A percentile compares a stretch with the other conserved stretches of the same genome.
Conservation (phyloP, 2,329 filamentous ascomycete genomes). For the Neurospora sp. region DNA sequence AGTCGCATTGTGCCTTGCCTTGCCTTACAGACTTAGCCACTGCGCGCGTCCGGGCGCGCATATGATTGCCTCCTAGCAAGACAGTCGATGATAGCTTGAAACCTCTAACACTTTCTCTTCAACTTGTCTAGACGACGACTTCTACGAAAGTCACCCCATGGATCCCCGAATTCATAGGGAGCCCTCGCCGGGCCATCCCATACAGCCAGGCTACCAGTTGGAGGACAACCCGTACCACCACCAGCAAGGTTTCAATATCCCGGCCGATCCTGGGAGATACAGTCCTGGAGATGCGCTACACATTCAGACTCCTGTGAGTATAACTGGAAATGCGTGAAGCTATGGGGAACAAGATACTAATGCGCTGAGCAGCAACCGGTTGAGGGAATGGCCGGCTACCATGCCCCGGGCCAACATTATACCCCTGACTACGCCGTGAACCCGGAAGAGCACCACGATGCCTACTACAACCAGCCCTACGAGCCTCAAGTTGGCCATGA, state of each 20-base stretch:
- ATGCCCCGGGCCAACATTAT: constrained; percentile 36
- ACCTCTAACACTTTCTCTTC: constrained; percentile 9
- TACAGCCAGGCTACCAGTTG: constrained; percentile 69
- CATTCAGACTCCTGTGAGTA: constrained; percentile 73
- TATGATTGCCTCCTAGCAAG: background rate
- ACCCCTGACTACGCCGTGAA: constrained; percentile 61
- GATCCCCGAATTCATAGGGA: constrained; percentile 48
- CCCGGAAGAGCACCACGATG: constrained; percentile 78
- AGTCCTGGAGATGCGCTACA: constrained; percentile 68
- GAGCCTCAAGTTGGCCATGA: constrained; percentile 41
- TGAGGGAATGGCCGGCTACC: constrained; percentile 36
- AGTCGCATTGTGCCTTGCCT: constrained; percentile 10
- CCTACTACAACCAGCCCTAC: constrained; percentile 78
- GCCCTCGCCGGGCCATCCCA: constrained; percentile 67
- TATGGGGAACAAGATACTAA: constrained; percentile 7
- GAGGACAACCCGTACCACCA: constrained; percentile 64
- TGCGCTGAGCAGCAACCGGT: constrained; percentile 36
- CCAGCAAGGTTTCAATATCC: constrained; percentile 56
- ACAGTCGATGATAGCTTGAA: constrained; percentile 1
- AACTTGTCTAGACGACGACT: constrained; percentile 42
- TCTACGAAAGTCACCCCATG: constrained; percentile 47
- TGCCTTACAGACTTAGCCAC: background rate
- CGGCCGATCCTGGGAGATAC: constrained; percentile 45
- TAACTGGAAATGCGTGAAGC: background rate
- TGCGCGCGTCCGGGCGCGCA: background rate